Evolutionary conservation across 2,329 filamentous ascomycete species (phyloP).

Genomic region (Botrytis cinerea): DNA sequence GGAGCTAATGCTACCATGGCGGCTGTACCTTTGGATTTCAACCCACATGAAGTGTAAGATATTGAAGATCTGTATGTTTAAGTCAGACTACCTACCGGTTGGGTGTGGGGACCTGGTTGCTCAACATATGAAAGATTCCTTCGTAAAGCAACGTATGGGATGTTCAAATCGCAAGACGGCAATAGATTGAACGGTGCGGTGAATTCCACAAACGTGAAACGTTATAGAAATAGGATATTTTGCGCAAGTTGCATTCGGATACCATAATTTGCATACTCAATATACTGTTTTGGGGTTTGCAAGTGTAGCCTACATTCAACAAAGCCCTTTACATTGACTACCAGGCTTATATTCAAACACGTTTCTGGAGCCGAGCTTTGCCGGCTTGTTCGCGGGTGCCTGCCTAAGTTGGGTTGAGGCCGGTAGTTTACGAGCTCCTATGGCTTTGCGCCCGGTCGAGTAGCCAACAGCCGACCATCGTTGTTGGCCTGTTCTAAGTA

Average conservation of each 20-base stretch:
- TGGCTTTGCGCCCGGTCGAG: background rate
- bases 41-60: constrained; percentile 14
- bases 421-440: background rate
- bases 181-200: background rate
- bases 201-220: background rate
- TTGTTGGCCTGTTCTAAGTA: background rate
- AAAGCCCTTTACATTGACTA: background rate
- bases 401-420: background rate
- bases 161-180: background rate
- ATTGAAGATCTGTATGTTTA: constrained; percentile 8
- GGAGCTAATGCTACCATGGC: background rate
- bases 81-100: background rate
- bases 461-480: background rate
- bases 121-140: background rate
- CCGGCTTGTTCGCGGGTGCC: background rate
- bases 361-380: background rate
- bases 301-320: background rate
- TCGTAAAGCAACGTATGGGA: background rate
- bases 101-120: background rate
- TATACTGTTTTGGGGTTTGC: no score
- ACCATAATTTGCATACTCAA: background rate
- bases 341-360: background rate
- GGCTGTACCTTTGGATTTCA: background rate
- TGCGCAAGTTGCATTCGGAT: background rate
- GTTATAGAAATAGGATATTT: background rate